Percentiles rank a stretch among this genome's conserved stretches.
phyloP scores from a whole-genome alignment of 2,329 filamentous ascomycete genomes.

The Paecilomyces variotii region DNA sequence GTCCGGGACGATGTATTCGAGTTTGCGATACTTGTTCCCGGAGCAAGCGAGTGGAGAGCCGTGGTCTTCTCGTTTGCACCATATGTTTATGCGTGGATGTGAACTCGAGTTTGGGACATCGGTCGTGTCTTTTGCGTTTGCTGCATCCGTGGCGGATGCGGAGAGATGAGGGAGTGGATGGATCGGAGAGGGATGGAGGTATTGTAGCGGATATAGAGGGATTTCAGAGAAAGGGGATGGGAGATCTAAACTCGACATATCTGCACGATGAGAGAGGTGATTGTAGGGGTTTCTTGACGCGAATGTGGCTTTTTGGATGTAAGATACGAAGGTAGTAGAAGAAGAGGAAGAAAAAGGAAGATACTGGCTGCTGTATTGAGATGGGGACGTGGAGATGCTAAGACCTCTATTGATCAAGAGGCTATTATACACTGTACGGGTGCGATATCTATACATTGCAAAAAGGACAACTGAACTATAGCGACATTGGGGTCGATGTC shows the following conservation, averaged over 20 bases:
- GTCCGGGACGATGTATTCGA: slow-evolving; percentile 30
- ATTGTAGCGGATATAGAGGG: slow-evolving; percentile 21
- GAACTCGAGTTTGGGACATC: not conserved
- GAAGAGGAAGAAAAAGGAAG: too few species aligned
- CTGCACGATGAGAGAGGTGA: not conserved
- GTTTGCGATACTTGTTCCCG: slow-evolving; percentile 32
- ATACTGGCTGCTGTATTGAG: not conserved
- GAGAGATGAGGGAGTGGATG: slow-evolving; percentile 19
- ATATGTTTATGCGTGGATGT: slow-evolving; percentile 15
- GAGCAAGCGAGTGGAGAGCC: slow-evolving; percentile 24
- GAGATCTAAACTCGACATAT: slow-evolving; percentile 2
- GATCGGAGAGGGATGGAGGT: slow-evolving; percentile 22
- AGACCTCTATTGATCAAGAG: not conserved
- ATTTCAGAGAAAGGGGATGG: slow-evolving; percentile 19
- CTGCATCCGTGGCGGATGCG: slow-evolving; percentile 5
- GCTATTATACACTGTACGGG: not conserved
- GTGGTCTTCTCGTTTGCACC: slow-evolving; percentile 29
- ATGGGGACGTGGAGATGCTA: not conserved
- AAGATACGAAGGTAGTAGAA: not conserved
- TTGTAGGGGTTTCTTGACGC: not conserved
- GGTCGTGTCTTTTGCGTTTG: not conserved
- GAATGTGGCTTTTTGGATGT: not conserved
- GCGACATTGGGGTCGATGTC: not conserved
- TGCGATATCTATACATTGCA: not conserved
- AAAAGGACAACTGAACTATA: not conserved